Evolutionary conservation across 805 yeast genomes (phyloP).

Genomic region (Hanseniaspora lachancei): DNA sequence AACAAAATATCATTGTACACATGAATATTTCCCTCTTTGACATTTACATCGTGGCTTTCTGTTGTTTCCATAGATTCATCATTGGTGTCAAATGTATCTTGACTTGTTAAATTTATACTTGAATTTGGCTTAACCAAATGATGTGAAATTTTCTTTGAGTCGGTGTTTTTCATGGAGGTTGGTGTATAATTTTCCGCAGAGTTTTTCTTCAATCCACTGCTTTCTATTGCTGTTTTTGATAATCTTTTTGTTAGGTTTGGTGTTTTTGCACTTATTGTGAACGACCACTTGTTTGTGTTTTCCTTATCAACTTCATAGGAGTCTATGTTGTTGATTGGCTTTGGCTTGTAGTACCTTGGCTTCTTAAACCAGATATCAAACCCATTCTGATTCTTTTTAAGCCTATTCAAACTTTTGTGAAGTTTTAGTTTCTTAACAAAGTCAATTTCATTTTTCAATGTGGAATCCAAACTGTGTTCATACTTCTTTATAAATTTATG

Average conservation of each 20-base stretch:
- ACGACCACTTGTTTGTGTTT: background rate
- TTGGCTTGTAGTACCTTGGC: background rate
- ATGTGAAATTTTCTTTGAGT: background rate
- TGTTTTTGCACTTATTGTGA: background rate
- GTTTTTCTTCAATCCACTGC: background rate
- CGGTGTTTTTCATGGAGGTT: background rate
- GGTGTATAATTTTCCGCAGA: conserved; percentile 11
- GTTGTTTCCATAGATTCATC: conserved; percentile 16
- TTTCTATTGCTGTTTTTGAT: background rate
- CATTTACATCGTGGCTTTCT: conserved; percentile 8
- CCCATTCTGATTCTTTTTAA: conserved; percentile 1
- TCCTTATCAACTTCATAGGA: background rate
- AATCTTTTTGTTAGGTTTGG: conserved; percentile 10
- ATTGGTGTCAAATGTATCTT: conserved; percentile 13
- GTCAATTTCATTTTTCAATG: conserved; percentile 31
- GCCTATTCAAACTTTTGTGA: conserved; percentile 13
- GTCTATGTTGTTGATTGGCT: background rate
- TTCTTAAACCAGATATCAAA: conserved; percentile 3
- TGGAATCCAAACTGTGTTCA: conserved; percentile 23
- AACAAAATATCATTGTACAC: conserved; percentile 31
- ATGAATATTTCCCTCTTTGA: conserved; percentile 19
- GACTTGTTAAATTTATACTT: background rate
- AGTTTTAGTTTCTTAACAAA: conserved; percentile 26
- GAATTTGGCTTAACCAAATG: background rate
- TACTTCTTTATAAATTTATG: conserved; percentile 37